These are phyloP conservation scores for Pyricularia sp. DNA, from an alignment of 2,329 filamentous ascomycete genomes.

Conservation along the genomic window DNA sequence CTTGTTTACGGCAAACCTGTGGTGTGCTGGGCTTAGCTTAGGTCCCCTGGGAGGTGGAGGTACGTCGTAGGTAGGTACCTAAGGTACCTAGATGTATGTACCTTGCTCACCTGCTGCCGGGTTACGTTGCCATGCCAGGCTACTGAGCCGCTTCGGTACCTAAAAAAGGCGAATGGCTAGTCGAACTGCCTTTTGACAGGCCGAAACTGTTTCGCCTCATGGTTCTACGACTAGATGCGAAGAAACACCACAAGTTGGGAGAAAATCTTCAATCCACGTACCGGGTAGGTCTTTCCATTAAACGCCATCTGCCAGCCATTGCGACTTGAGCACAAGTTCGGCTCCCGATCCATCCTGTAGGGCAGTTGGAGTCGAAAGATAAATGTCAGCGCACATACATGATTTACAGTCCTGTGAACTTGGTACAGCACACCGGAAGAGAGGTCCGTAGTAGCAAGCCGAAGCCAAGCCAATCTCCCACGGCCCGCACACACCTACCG, in stretches of 20 bases:
- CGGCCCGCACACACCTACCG: background rate
- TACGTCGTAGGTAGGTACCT: too few species aligned
- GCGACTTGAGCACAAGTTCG: background rate
- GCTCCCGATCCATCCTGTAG: background rate
- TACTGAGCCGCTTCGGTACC: background rate
- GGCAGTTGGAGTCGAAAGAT: background rate
- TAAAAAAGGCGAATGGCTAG: background rate
- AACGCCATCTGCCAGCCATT: background rate
- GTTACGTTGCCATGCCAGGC: background rate
- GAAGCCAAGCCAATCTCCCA: background rate
- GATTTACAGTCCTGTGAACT: too few species aligned
- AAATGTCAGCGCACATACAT: background rate
- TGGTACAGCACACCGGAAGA: background rate
- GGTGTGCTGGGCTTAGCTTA: background rate
- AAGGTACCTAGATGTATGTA: too few species aligned
- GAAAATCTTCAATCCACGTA: background rate
- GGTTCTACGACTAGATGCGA: background rate
- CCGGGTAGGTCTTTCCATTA: background rate
- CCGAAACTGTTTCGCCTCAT: background rate
- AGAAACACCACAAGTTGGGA: background rate
- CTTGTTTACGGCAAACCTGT: too few species aligned
- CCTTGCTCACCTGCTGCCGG: background rate
- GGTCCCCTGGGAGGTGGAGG: background rate
- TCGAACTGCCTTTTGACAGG: background rate
- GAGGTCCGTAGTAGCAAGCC: background rate